phyloP scores from a whole-genome alignment of 768 basidiomycete genomes.

The Amanita exitialis region DNA sequence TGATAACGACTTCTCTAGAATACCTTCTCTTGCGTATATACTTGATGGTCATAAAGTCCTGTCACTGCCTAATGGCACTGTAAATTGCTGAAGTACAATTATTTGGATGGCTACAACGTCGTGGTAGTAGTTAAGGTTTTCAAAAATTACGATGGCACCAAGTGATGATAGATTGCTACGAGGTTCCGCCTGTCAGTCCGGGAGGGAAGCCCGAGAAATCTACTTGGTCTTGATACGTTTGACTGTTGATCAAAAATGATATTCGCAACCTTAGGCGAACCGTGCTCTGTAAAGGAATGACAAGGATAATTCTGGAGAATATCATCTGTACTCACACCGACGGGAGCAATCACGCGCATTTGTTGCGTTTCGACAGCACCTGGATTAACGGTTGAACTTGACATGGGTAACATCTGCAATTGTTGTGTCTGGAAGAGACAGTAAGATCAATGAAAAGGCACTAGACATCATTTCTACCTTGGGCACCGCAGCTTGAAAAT shows the following conservation, averaged over 20 bases:
- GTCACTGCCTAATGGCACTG: neutral
- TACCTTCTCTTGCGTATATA: neutral
- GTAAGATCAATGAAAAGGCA: neutral
- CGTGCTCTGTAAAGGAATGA: slow-evolving; percentile 42
- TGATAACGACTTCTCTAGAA: slow-evolving; percentile 1
- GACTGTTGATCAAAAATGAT: slow-evolving; percentile 61
- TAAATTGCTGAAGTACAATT: neutral
- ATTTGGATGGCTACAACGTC: too few species aligned
- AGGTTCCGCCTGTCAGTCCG: slow-evolving; percentile 45
- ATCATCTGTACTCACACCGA: slow-evolving; percentile 51
- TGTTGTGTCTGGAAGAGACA: slow-evolving; percentile 68
- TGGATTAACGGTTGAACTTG: slow-evolving; percentile 67
- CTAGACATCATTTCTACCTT: slow-evolving; percentile 43
- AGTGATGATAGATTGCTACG: slow-evolving; percentile 12
- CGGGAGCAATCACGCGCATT: slow-evolving; percentile 84
- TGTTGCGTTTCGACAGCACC: slow-evolving; percentile 89
- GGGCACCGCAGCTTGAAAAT: slow-evolving; percentile 96
- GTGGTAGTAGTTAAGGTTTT: too few species aligned
- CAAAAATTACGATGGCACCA: neutral
- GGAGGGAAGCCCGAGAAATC: slow-evolving; percentile 90
- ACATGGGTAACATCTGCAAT: slow-evolving; percentile 97
- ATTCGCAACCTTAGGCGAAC: slow-evolving; percentile 82
- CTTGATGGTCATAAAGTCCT: neutral
- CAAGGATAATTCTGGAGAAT: slow-evolving; percentile 5
- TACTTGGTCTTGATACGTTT: slow-evolving; percentile 79